phyloP scores from a whole-genome alignment of 2,329 filamentous ascomycete genomes.

The Phoma sp. region DNA sequence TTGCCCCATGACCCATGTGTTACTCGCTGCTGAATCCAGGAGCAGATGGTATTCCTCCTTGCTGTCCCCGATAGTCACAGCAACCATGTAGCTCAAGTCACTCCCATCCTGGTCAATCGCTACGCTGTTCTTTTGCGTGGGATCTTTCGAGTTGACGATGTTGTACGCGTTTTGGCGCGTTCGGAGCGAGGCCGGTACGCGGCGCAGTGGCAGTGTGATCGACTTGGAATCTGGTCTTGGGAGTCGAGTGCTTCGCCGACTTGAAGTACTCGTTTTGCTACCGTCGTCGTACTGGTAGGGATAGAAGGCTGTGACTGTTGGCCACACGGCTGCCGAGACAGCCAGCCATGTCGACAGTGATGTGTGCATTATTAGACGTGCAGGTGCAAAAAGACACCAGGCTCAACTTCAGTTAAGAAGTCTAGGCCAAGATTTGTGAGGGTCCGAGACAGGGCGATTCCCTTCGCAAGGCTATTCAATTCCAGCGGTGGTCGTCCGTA shows the following conservation, averaged over 20 bases:
- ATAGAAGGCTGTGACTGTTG: constrained; percentile 44
- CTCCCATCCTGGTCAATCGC: constrained; percentile 61
- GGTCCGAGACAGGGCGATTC: neutral
- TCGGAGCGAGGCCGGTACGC: constrained; percentile 36
- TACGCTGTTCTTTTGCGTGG: constrained; percentile 53
- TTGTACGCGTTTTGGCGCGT: constrained; percentile 57
- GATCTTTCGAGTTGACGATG: constrained; percentile 45
- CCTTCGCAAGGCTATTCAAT: neutral
- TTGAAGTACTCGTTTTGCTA: constrained; percentile 10
- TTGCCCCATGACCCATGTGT: constrained; percentile 83
- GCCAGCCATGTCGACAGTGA: constrained; percentile 29
- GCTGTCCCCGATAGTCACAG: constrained; percentile 57
- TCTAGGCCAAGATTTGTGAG: neutral
- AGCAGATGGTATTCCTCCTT: constrained; percentile 60
- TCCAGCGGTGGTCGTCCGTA: constrained; percentile 2
- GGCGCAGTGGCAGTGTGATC: constrained; percentile 39
- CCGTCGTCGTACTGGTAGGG: constrained; percentile 35
- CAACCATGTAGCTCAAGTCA: constrained; percentile 62
- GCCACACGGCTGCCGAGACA: constrained; percentile 33
- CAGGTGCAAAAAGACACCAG: neutral
- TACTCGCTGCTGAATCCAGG: constrained; percentile 63
- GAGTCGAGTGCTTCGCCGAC: constrained; percentile 14
- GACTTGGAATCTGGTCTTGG: constrained; percentile 7
- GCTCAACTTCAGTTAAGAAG: constrained; percentile 14
- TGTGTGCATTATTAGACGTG: constrained; percentile 33